Conservation (phyloP, 225 moss, liverwort and hornwort genomes). For the Ulota crispa region DNA sequence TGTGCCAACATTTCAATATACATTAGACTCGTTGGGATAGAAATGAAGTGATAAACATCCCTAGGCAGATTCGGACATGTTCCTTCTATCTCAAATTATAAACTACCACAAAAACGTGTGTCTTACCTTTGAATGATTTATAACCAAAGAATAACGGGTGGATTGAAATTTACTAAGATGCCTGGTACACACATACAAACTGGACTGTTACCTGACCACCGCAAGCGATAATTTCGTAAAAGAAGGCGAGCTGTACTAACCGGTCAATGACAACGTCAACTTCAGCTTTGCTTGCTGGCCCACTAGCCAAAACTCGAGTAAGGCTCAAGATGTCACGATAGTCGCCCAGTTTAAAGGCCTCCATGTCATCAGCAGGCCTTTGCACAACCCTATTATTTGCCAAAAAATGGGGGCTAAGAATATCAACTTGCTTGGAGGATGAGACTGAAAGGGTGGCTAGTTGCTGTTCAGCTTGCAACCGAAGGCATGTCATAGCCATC, state of each 20-base stretch:
- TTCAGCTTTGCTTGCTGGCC: conserved; percentile 95
- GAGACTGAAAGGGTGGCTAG: conserved; percentile 66
- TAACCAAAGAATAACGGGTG: neutral
- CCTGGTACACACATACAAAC: neutral
- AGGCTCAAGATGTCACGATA: conserved; percentile 96
- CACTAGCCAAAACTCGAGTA: conserved; percentile 84
- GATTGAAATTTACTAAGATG: neutral
- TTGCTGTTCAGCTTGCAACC: conserved; percentile 86
- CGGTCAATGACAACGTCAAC: conserved; percentile 85
- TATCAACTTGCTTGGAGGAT: conserved; percentile 58
- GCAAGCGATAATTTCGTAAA: neutral
- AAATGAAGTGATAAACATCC: neutral
- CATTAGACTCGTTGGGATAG: neutral
- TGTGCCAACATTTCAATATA: conserved; percentile 32
- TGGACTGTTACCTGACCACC: neutral
- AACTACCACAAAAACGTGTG: conserved; percentile 4
- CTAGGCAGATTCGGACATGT: neutral
- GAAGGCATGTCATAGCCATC: conserved; percentile 96
- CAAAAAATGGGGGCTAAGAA: conserved; percentile 27
- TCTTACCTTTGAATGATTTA: neutral
- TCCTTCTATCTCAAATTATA: neutral
- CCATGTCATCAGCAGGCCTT: conserved; percentile 70
- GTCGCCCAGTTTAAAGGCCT: conserved; percentile 87
- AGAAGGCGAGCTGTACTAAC: conserved; percentile 39
- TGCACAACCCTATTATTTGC: conserved; percentile 46